Evolutionary conservation across 192 early-diverging fungal species (phyloP).

Genomic region (Coemansia sp.): DNA sequence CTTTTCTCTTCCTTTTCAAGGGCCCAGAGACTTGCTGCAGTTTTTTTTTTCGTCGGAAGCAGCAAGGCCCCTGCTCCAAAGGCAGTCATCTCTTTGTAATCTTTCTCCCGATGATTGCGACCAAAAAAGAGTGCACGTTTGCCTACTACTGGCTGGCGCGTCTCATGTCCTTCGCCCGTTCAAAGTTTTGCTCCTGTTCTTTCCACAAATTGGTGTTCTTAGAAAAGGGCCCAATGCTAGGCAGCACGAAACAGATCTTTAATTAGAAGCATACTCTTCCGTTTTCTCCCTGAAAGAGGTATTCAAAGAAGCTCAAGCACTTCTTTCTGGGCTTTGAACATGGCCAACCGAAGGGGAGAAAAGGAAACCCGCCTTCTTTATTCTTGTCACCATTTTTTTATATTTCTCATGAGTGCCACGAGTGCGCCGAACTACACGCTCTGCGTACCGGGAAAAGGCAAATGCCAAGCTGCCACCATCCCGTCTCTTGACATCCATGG

Average conservation of each 20-base stretch:
- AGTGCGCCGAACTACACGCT: neutral
- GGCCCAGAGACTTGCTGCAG: neutral
- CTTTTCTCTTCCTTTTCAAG: neutral
- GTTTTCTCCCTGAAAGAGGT: neutral
- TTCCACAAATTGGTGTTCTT: neutral
- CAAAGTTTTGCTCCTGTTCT: neutral
- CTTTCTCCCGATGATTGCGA: neutral
- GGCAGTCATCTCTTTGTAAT: neutral
- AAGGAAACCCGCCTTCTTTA: neutral
- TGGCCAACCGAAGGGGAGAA: neutral
- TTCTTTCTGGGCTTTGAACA: neutral
- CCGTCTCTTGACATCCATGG: neutral
- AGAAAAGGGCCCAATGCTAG: neutral
- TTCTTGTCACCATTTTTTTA: neutral
- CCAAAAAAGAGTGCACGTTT: neutral
- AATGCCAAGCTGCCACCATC: neutral
- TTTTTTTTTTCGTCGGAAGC: neutral
- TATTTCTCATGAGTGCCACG: neutral
- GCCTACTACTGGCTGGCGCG: neutral
- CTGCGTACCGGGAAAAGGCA: constrained; percentile 7
- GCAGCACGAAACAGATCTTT: neutral
- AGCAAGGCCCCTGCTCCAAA: neutral
- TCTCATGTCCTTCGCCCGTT: neutral
- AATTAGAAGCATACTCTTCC: neutral
- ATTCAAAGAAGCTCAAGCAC: neutral